Conservation (phyloP, 192 early-diverging fungal species). For the Nowakowskiella sp. region DNA sequence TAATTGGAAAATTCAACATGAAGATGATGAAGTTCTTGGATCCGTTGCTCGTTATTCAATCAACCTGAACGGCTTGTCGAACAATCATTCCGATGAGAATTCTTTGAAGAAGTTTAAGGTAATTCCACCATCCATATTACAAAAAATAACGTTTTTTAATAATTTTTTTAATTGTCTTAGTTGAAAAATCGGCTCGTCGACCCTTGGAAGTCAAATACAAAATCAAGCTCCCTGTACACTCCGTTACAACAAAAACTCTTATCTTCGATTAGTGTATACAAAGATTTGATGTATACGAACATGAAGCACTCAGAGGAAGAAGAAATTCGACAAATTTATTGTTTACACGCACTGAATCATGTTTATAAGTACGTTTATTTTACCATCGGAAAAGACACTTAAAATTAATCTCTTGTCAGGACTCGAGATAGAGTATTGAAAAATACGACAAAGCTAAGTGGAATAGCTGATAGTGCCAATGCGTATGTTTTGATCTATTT, state of each 20-base stretch:
- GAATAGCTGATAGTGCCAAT: slow-evolving; percentile 46
- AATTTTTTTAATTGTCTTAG: slow-evolving; percentile 19
- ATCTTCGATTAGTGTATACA: slow-evolving; percentile 60
- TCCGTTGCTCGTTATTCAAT: too few species aligned
- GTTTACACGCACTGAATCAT: slow-evolving; percentile 87
- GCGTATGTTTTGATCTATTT: slow-evolving; percentile 23
- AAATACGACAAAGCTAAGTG: slow-evolving; percentile 67
- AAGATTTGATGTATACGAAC: slow-evolving; percentile 67
- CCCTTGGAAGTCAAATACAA: slow-evolving; percentile 1
- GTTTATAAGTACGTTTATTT: slow-evolving; percentile 55
- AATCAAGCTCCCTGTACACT: slow-evolving; percentile 24
- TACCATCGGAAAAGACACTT: background rate
- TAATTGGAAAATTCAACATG: background rate
- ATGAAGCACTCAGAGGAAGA: slow-evolving; percentile 50
- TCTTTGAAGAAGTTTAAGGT: background rate
- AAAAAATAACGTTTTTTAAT: slow-evolving; percentile 21
- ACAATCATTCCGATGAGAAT: background rate
- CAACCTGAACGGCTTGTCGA: background rate
- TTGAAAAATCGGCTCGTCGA: slow-evolving; percentile 13
- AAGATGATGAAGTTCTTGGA: background rate
- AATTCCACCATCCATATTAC: slow-evolving; percentile 19
- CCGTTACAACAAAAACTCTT: slow-evolving; percentile 54
- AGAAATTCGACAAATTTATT: slow-evolving; percentile 64
- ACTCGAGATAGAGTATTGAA: slow-evolving; percentile 66
- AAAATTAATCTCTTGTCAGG: slow-evolving; percentile 21